Percentiles rank a stretch among this genome's conserved stretches.
Evolutionary conservation across 31 red algal genomes (phyloP).

Genomic region (Odonthalia washingtoniensis): DNA sequence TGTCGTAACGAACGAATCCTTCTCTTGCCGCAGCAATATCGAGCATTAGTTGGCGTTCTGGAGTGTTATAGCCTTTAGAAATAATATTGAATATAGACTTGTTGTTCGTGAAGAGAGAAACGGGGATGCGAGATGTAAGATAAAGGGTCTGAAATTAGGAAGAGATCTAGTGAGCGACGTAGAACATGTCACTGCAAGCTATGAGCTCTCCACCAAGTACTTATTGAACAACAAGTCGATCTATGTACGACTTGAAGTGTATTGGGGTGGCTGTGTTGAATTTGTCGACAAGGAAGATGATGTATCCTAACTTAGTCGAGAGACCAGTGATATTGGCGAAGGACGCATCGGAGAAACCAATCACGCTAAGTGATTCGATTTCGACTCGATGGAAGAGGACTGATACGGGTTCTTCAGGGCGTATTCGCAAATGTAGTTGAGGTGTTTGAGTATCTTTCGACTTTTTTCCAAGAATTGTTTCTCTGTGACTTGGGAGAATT

Average conservation of each 20-base stretch:
- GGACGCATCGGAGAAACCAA: too few species aligned
- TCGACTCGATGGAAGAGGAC: too few species aligned
- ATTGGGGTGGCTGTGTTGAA: too few species aligned
- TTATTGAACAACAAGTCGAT: too few species aligned
- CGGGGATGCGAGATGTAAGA: too few species aligned
- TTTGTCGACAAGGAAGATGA: slow-evolving; percentile 30
- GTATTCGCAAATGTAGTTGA: slow-evolving; percentile 15
- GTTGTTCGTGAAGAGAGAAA: not conserved
- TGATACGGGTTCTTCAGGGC: too few species aligned
- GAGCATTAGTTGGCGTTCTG: slow-evolving; percentile 34
- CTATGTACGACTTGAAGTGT: too few species aligned
- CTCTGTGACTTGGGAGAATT: slow-evolving; percentile 37
- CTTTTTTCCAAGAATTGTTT: slow-evolving; percentile 41
- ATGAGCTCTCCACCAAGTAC: too few species aligned
- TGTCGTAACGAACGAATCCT: slow-evolving; percentile 25
- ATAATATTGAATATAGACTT: slow-evolving; percentile 42
- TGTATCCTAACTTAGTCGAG: slow-evolving; percentile 41
- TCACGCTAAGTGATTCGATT: too few species aligned
- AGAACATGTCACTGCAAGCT: too few species aligned
- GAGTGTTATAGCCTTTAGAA: slow-evolving; percentile 29
- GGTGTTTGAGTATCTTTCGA: slow-evolving; percentile 21
- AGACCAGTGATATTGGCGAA: slow-evolving; percentile 4
- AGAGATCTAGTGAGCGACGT: too few species aligned
- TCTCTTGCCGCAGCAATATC: slow-evolving; percentile 33
- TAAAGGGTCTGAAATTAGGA: too few species aligned